Percentiles rank a stretch among this genome's conserved stretches.
These are phyloP conservation scores for Cryptococcus depauperatus DNA, from an alignment of 1,284 basidiomycete genomes.

Conservation along the genomic window DNA sequence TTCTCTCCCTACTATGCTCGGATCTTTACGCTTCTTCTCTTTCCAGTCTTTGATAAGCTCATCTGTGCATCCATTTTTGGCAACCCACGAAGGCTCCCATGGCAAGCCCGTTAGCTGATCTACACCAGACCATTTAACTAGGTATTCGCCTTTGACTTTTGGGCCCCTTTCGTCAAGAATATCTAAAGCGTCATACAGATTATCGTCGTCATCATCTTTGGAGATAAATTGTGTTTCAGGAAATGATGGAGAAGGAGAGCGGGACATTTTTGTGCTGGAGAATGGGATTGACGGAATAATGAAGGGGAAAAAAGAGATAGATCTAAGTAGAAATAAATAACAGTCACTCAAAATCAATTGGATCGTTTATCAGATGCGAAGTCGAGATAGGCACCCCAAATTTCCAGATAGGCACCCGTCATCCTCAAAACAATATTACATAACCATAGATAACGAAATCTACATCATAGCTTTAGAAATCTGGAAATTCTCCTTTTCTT, in stretches of 20 bases:
- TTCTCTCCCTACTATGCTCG: constrained; percentile 12
- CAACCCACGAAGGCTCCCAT: constrained; percentile 31
- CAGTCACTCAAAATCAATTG: no score
- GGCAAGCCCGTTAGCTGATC: constrained; percentile 23
- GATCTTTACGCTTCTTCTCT: constrained; percentile 14
- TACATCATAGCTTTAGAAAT: not conserved
- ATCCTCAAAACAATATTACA: no score
- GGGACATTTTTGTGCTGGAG: no score
- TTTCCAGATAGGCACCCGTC: no score
- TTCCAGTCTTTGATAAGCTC: constrained; percentile 28
- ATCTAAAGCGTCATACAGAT: constrained; percentile 16
- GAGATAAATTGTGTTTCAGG: constrained; percentile 15
- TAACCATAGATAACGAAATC: no score
- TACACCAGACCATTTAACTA: constrained; percentile 30
- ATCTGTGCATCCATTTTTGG: constrained; percentile 16
- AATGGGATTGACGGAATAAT: no score
- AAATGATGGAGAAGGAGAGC: constrained; percentile 1
- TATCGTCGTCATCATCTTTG: constrained; percentile 10
- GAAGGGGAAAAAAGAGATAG: no score
- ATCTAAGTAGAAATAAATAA: no score
- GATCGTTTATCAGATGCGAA: no score
- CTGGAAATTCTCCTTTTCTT: not conserved
- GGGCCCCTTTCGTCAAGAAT: constrained; percentile 22
- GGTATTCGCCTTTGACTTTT: constrained; percentile 16
- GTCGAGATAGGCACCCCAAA: no score